phyloP scores from a whole-genome alignment of 192 early-diverging fungal species.

The Umbelopsis sp. region DNA sequence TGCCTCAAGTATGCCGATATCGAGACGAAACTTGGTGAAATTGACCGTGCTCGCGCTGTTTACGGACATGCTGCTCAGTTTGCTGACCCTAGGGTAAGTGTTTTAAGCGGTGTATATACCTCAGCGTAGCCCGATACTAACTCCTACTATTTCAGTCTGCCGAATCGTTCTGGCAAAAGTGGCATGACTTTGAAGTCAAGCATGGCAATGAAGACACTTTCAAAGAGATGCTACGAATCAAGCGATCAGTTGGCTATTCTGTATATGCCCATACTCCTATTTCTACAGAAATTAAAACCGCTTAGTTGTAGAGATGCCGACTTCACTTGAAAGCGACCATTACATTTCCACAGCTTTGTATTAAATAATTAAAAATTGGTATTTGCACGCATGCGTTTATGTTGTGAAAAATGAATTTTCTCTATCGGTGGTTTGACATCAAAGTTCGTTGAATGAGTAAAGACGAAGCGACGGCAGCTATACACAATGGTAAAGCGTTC shows the following conservation, averaged over 20 bases:
- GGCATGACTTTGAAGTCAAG: conserved; percentile 97
- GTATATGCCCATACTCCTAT: conserved; percentile 13
- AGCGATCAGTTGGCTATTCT: conserved; percentile 66
- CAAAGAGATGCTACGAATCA: conserved; percentile 96
- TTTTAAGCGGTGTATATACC: background rate
- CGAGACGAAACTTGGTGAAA: conserved; percentile 90
- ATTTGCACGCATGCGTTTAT: background rate
- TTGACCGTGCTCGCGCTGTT: conserved; percentile 92
- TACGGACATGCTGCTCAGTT: conserved; percentile 87
- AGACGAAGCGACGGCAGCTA: background rate
- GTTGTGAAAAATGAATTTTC: background rate
- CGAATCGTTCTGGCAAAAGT: conserved; percentile 81
- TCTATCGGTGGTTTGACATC: background rate
- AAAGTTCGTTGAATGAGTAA: background rate
- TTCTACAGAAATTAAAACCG: conserved; percentile 8
- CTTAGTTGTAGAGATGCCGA: background rate
- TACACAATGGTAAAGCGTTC: background rate
- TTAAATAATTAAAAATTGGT: conserved; percentile 4
- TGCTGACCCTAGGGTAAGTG: conserved; percentile 76
- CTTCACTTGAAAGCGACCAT: background rate
- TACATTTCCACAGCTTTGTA: background rate
- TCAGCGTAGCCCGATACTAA: background rate
- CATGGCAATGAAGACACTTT: conserved; percentile 98
- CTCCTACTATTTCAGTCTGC: conserved; percentile 25
- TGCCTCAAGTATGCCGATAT: conserved; percentile 81